phyloP scores from a whole-genome alignment of 1,284 basidiomycete species.

The Puccinia coronata region DNA sequence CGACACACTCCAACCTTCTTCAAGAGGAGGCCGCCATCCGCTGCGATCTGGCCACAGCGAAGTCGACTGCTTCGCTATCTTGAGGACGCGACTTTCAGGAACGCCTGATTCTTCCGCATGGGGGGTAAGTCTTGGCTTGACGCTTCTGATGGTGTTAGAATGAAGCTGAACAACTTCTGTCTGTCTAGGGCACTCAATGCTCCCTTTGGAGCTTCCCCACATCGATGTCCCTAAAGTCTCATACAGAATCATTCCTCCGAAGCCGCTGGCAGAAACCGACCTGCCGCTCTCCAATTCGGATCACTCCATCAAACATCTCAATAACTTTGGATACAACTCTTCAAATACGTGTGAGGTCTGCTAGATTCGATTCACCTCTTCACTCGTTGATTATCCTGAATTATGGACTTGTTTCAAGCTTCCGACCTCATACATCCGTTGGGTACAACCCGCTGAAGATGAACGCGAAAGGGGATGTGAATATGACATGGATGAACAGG shows the following conservation, averaged over 20 bases:
- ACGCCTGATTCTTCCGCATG: slow-evolving; percentile 1
- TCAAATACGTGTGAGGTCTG: slow-evolving; percentile 40
- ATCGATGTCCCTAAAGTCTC: slow-evolving; percentile 48
- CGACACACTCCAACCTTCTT: background rate
- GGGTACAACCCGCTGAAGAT: slow-evolving; percentile 71
- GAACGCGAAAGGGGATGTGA: slow-evolving; percentile 92
- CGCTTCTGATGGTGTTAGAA: background rate
- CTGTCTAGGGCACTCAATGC: slow-evolving; percentile 38
- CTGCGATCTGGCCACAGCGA: background rate
- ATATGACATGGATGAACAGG: slow-evolving; percentile 99
- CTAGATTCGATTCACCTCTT: slow-evolving; percentile 25
- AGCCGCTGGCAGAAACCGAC: background rate
- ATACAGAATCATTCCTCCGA: slow-evolving; percentile 21
- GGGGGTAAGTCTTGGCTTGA: slow-evolving; percentile 22
- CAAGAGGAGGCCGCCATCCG: background rate
- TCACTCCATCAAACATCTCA: slow-evolving; percentile 26
- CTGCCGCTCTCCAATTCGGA: background rate
- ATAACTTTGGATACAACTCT: slow-evolving; percentile 43
- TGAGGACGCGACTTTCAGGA: background rate
- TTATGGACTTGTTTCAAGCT: slow-evolving; percentile 42
- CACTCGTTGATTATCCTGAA: slow-evolving; percentile 39
- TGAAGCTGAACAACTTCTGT: background rate
- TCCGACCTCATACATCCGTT: slow-evolving; percentile 51
- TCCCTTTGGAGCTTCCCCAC: slow-evolving; percentile 39
- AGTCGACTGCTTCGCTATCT: background rate